These are phyloP conservation scores for Pythium rishiriense DNA, from an alignment of 352 stramenopile genomes.

Conservation along the genomic window DNA sequence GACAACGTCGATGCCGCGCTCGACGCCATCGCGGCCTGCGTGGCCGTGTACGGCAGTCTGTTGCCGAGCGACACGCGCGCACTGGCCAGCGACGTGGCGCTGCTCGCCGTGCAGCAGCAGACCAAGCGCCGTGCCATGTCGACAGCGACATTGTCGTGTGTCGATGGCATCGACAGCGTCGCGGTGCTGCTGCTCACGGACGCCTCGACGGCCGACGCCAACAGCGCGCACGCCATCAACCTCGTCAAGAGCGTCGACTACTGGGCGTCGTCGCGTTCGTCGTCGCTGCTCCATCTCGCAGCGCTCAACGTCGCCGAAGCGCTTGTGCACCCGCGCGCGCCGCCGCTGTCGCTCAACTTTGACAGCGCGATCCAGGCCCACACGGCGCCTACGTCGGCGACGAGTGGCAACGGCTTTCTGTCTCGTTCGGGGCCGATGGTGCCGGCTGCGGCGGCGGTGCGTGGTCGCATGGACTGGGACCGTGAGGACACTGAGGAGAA, in stretches of 20 bases:
- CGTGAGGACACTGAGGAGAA: conserved; percentile 15
- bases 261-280: conserved; percentile 41
- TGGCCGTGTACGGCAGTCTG: conserved; percentile 63
- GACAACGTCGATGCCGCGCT: conserved; percentile 55
- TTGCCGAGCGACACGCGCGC: conserved; percentile 47
- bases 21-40: conserved; percentile 48
- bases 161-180: conserved; percentile 36
- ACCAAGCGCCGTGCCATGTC: conserved; percentile 22
- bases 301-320: conserved; percentile 66
- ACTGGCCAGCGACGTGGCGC: conserved; percentile 42
- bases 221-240: conserved; percentile 54
- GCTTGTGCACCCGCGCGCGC: conserved; percentile 69
- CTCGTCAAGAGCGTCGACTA: conserved; percentile 58
- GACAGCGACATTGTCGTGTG: neutral
- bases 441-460: conserved; percentile 25
- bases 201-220: conserved; percentile 48
- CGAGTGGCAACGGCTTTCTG: conserved; percentile 5
- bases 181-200: conserved; percentile 59
- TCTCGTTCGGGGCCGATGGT: conserved; percentile 7
- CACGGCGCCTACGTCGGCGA: conserved; percentile 7
- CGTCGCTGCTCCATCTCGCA: conserved; percentile 46
- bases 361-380: conserved; percentile 27
- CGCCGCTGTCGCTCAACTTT: conserved; percentile 65
- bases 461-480: conserved; percentile 45
- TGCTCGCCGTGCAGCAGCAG: conserved; percentile 44